Evolutionary conservation across 805 yeast species (phyloP), one percentile per base, ranked within the genome.

Genomic region (Blastobotrys peoriensis): DNA sequence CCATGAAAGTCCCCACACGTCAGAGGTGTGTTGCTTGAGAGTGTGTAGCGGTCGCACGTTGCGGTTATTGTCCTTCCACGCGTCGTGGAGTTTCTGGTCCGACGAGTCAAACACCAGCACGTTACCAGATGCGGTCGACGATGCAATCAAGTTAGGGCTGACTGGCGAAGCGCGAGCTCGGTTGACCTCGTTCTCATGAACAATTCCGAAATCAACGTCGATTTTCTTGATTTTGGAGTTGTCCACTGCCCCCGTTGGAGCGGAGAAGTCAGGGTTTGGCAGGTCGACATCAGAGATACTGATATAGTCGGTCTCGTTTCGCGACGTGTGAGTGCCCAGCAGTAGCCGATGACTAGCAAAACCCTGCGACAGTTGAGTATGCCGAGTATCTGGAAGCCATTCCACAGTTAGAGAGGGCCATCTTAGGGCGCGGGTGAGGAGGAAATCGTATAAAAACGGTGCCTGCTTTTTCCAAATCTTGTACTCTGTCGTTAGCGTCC

Each of bases 1-100:
- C 95, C 95, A 86, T 48, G 80, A 80, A 40, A 86, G 64, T 1
- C 81, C 85, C 60, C 72, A 79, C 1, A 93, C 93, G 54, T 82
- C 88, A 43, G 65, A 69, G 13, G 69, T 65, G 63, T 86, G 95
- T 43, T 54, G 56, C 38, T 47, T 49, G 33, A 57, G 53, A 17
- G 52, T 45, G 15, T 40, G 44, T 20, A 23, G 13, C n/a, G 55
- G 53, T 33, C 38, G 27, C 51, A 46, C 21, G 5, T 48, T 33
- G n/a, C 36, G 6, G 22, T 25, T 41, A 38, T 43, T 37, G 25
- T 44, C 45, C 13, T 25, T 25, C 30, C 30, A 25, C 13, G 30
- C 8, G 8, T 13, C 10, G 13, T 25, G 30, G 13, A 19, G 44
- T 36, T 40, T 42, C 45, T 21, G 0, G 96, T 86, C 44, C 49